Evolutionary conservation across 805 yeast species (phyloP).

Genomic region (Spencermartinsiella europaea): DNA sequence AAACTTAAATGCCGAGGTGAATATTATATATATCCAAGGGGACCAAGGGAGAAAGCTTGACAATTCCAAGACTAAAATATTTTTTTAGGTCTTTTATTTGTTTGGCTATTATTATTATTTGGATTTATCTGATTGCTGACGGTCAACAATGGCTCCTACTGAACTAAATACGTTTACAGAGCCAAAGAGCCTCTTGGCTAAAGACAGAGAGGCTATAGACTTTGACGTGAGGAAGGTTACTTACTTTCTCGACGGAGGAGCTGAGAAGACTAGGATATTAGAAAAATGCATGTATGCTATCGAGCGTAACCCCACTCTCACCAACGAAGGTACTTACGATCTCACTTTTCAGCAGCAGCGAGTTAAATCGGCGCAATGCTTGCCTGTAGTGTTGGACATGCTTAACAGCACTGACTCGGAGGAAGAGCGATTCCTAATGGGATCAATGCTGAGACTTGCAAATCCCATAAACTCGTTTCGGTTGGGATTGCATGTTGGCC

Average conservation of each 20-base stretch:
- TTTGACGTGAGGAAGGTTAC: constrained; percentile 38
- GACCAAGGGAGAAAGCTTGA: no score
- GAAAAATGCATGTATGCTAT: constrained; percentile 39
- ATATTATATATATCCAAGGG: no score
- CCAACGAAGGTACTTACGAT: constrained; percentile 43
- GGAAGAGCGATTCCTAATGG: constrained; percentile 24
- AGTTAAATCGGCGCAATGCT: constrained; percentile 31
- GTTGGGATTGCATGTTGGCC: constrained; percentile 81
- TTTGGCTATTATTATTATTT: no score
- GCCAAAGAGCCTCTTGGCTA: constrained; percentile 34
- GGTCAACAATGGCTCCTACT: no score
- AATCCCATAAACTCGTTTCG: constrained; percentile 83
- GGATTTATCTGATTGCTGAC: no score
- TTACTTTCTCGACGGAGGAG: constrained; percentile 39
- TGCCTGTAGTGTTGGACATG: constrained; percentile 27
- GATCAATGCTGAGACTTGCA: constrained; percentile 27
- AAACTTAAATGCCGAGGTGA: no score
- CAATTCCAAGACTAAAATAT: no score
- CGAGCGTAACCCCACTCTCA: constrained; percentile 53
- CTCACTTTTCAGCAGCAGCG: constrained; percentile 40
- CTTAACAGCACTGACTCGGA: constrained; percentile 25
- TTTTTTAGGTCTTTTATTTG: no score
- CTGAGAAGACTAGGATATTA: constrained; percentile 34
- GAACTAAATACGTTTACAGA: constrained; percentile 16
- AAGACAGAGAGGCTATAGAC: constrained; percentile 35